These are phyloP conservation scores for Penicillium psychrofluorescens DNA, from an alignment of 495 filamentous ascomycete species.

Conservation along the genomic window DNA sequence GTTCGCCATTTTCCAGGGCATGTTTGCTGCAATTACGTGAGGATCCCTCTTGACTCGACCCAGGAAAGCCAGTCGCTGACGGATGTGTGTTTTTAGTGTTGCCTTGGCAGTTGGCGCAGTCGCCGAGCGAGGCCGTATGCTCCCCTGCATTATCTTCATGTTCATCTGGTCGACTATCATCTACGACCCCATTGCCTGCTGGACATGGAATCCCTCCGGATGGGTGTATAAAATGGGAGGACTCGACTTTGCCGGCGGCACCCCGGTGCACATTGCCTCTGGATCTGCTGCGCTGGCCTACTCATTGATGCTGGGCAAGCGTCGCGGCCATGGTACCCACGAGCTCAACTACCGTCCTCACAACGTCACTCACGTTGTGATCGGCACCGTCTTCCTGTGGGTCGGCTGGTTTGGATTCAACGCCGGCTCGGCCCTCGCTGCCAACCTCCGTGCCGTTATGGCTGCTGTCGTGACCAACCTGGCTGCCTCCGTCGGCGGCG, in stretches of 20 bases:
- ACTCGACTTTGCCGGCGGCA: conserved; percentile 93
- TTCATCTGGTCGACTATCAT: conserved; percentile 93
- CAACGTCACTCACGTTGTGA: conserved; percentile 94
- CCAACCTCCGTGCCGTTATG: conserved; percentile 72
- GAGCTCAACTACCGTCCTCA: conserved; percentile 95
- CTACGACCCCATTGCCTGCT: conserved; percentile 94
- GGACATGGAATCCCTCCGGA: conserved; percentile 90
- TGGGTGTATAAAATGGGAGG: conserved; percentile 83
- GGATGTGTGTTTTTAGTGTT: conserved; percentile 42
- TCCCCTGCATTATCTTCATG: conserved; percentile 91
- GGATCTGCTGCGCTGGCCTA: conserved; percentile 86
- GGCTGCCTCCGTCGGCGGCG: conserved; percentile 62
- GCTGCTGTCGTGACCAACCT: conserved; percentile 52
- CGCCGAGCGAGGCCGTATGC: conserved; percentile 90
- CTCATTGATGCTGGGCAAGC: conserved; percentile 76
- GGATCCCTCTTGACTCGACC: conserved; percentile 17
- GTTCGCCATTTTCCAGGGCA: conserved; percentile 93
- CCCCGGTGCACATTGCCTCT: conserved; percentile 91
- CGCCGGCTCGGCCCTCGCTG: conserved; percentile 81
- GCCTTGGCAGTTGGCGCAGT: conserved; percentile 88
- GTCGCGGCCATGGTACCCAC: conserved; percentile 75
- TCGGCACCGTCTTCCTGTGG: conserved; percentile 98
- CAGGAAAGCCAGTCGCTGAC: background rate
- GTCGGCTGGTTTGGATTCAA: conserved; percentile 99
- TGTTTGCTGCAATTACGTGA: conserved; percentile 93